Evolutionary conservation across 2,329 filamentous ascomycete species (phyloP).

Genomic region (Chaetomiaceae sp.): DNA sequence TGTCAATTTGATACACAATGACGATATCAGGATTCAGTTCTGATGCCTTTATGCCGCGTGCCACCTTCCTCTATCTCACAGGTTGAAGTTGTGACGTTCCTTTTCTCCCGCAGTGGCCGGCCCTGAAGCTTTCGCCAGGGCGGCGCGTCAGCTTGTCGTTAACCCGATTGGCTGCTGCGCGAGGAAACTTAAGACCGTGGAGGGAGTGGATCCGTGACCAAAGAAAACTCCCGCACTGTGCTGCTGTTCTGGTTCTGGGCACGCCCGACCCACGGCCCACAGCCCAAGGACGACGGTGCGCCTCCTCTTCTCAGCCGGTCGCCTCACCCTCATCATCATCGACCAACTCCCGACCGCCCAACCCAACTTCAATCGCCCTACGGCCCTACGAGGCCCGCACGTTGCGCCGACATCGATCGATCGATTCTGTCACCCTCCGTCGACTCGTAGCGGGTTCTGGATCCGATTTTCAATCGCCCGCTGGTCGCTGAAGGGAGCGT

Average conservation of each 20-base stretch:
- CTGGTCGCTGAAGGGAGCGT: slow-evolving; percentile 21
- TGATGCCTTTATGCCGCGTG: too few species aligned
- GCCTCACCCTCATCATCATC: slow-evolving; percentile 20
- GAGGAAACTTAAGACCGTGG: not conserved
- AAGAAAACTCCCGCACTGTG: slow-evolving; percentile 15
- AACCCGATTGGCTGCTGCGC: slow-evolving; percentile 17
- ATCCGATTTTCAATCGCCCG: slow-evolving; percentile 15
- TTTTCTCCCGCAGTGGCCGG: too few species aligned
- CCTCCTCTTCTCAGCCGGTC: slow-evolving; percentile 18
- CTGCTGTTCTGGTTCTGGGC: not conserved
- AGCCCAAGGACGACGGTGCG: slow-evolving; percentile 6
- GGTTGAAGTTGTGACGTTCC: too few species aligned
- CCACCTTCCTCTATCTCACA: too few species aligned
- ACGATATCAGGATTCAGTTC: too few species aligned
- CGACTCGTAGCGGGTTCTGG: not conserved
- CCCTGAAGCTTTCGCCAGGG: not conserved
- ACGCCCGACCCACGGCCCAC: not conserved
- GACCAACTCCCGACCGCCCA: slow-evolving; percentile 17
- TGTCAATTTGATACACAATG: too few species aligned
- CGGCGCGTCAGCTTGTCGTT: too few species aligned
- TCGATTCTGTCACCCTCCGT: slow-evolving; percentile 2
- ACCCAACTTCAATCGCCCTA: slow-evolving; percentile 21
- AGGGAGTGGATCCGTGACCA: not conserved
- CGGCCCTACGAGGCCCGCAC: slow-evolving; percentile 21
- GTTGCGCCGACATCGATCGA: slow-evolving; percentile 13